Base-by-base conservation (phyloP, 441 rosid species). In the Iberis amara region DNA sequence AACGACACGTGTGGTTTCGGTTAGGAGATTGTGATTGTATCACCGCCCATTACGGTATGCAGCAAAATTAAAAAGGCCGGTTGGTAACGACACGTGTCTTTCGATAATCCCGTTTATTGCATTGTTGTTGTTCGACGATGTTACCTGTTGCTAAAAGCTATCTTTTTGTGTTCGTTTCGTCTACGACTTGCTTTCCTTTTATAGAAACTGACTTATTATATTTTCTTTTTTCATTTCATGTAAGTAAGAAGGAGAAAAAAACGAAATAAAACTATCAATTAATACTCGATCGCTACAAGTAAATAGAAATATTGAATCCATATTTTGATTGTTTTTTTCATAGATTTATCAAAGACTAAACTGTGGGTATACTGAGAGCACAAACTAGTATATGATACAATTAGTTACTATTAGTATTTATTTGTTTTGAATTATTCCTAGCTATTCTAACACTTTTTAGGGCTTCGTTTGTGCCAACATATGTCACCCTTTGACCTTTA, bases 31-130 rank as follows among this genome's bases (percentile, higher is more conserved):
- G 48, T 52, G 62, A 36, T 52, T 26, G 57, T 48, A 28, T 41
- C 69, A 65, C 69, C 69, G 69, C 15, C 68, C 59, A n/a, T 60
- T 58, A 65, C 70, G 55, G 60, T 52, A 28, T 58, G 8, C 6
- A 35, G 11, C 36, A 38, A 39, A 56, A 9, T 13, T 48, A 49
- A 14, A 15, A 40, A 28, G 2, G 30, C 30, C 44, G 55, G 49
- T 31, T 58, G 64, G 50, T 65, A 50, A 6, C 10, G 55, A 52
- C 70, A 47, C 70, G 70, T 52, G 70, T 52, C 64, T 5, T 8
- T 23, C n/a, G 39, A 57, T 58, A 24, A 52, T 64, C 51, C 69
- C 2, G 8, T 24, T 42, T 47, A 13, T 14, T n/a, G 6, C 8
- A 26, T 10, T 39, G 56, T 47, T 58, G 27, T 24, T 24, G 27